phyloP scores from a whole-genome alignment of 176 grass and related monocot species.

The Paspalum vaginatum region DNA sequence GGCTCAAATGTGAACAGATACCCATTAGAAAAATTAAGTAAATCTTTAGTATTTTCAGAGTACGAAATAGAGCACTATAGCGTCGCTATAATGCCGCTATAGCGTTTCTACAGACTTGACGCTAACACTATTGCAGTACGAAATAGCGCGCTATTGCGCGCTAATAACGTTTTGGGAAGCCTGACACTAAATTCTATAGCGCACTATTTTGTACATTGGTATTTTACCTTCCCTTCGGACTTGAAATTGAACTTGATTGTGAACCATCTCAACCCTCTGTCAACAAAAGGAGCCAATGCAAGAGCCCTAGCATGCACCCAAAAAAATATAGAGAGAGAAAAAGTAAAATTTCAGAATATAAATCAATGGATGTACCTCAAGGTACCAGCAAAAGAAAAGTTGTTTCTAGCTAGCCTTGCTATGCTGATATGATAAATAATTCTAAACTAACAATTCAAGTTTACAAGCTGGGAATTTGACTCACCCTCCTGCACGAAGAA shows the following conservation, averaged over 20 bases:
- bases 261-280: constrained; percentile 88
- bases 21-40: background rate
- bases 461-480: constrained; percentile 28
- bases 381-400: background rate
- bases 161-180: too few species aligned
- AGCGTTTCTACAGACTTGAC: too few species aligned
- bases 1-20: constrained; percentile 44
- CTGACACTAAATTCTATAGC: too few species aligned
- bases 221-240: constrained; percentile 78
- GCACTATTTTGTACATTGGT: too few species aligned
- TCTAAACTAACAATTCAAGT: background rate
- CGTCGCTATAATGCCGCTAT: too few species aligned
- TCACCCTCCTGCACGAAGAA: constrained; percentile 84
- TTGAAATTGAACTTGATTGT: constrained; percentile 82
- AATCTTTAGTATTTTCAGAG: background rate
- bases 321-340: constrained; percentile 28
- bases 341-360: constrained; percentile 24
- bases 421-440: background rate
- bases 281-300: constrained; percentile 89
- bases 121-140: too few species aligned
- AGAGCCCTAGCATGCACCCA: constrained; percentile 59
- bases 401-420: background rate
- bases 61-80: too few species aligned
- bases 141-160: too few species aligned
- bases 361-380: background rate